Percentiles rank a stretch among this genome's conserved stretches.
phyloP scores from a whole-genome alignment of 2,329 filamentous ascomycete genomes.

The Cladophialophora bantiana region DNA sequence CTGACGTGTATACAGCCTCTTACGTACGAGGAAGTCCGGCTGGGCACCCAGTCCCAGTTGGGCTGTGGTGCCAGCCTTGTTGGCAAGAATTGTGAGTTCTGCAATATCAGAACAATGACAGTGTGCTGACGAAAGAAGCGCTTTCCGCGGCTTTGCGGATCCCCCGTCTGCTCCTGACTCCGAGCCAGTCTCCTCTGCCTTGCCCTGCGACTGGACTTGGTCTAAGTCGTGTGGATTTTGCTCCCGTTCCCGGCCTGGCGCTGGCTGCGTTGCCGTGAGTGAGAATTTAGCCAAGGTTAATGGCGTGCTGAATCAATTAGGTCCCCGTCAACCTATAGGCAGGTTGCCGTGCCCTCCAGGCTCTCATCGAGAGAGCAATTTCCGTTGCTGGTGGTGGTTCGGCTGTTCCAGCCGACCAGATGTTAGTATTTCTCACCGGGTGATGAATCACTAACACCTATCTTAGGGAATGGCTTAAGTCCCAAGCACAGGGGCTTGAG shows the following conservation, averaged over 20 bases:
- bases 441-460: neutral
- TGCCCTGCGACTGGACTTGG: too few species aligned
- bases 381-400: neutral
- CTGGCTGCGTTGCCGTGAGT: neutral
- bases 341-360: neutral
- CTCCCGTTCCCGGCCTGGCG: neutral
- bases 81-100: too few species aligned
- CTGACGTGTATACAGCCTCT: too few species aligned
- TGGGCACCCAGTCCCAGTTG: too few species aligned
- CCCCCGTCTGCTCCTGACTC: too few species aligned
- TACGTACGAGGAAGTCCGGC: too few species aligned
- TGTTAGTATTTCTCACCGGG: neutral
- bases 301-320: neutral
- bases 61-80: too few species aligned
- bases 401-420: neutral
- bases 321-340: slow-evolving; percentile 2
- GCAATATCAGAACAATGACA: too few species aligned
- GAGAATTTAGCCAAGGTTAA: neutral
- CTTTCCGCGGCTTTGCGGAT: too few species aligned
- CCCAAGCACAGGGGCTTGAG: slow-evolving; percentile 4
- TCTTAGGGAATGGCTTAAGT: slow-evolving; percentile 1
- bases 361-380: slow-evolving; percentile 1
- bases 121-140: too few species aligned
- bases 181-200: too few species aligned
- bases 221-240: too few species aligned